A percentile compares a stretch with the other conserved stretches of the same genome.
Conservation (phyloP, 1,284 basidiomycete genomes). For the Ceratorhiza oryzae-sativae region DNA sequence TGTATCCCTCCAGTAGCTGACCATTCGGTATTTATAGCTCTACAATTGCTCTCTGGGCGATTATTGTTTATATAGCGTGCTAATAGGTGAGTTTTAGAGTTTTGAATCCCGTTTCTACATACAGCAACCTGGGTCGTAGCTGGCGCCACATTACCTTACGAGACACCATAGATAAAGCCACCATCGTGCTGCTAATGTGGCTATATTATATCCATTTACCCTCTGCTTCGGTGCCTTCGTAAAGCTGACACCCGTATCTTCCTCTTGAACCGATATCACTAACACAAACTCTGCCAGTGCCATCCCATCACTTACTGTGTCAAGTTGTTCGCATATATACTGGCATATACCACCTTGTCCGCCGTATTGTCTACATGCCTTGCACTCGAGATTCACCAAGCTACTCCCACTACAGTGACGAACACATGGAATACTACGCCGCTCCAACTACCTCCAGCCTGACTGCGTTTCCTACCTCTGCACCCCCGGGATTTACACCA, state of each 20-base stretch:
- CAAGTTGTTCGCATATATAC: slow-evolving; percentile 6
- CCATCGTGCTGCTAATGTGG: neutral
- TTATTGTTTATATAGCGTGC: too few species aligned
- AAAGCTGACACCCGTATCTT: neutral
- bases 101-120: neutral
- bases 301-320: neutral
- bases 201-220: too few species aligned
- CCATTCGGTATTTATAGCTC: neutral
- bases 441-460: neutral
- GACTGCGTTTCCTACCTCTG: neutral
- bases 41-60: too few species aligned
- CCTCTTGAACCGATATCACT: neutral
- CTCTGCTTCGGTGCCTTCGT: neutral
- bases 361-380: neutral
- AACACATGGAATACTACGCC: neutral
- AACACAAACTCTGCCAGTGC: neutral
- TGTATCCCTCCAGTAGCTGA: neutral
- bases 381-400: neutral
- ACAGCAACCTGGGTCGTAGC: neutral
- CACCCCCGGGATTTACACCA: neutral
- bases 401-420: neutral
- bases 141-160: neutral
- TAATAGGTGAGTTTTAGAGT: neutral
- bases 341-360: neutral
- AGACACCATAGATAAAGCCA: neutral